These are phyloP conservation scores for Wakefieldia striispora DNA, from an alignment of 768 basidiomycete species.

Conservation along the genomic window DNA sequence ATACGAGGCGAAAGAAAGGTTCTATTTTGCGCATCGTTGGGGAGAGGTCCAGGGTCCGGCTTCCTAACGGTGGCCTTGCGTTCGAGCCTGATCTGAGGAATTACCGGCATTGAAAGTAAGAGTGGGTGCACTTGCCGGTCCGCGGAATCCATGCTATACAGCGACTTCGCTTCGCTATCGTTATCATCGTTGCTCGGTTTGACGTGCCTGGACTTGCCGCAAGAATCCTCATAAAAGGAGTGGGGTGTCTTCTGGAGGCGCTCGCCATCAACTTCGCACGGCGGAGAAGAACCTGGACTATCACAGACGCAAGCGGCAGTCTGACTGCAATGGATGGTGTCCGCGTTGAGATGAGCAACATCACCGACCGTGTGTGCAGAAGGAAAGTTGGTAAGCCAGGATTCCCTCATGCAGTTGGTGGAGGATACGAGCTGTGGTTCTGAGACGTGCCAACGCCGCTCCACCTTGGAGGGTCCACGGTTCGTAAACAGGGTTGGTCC, in stretches of 20 bases:
- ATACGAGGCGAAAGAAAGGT: constrained; percentile 22
- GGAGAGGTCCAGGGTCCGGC: neutral
- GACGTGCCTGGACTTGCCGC: neutral
- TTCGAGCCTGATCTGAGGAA: constrained; percentile 27
- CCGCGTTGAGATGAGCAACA: constrained; percentile 2
- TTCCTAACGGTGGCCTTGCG: constrained; percentile 25
- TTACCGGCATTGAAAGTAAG: constrained; percentile 28
- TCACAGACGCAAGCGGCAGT: neutral
- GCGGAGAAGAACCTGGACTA: neutral
- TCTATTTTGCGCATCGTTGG: neutral
- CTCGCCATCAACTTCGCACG: neutral
- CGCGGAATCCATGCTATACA: constrained; percentile 27
- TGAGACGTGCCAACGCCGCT: constrained; percentile 10
- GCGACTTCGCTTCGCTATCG: constrained; percentile 16
- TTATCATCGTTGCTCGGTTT: neutral
- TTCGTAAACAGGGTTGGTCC: neutral
- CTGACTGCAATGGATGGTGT: neutral
- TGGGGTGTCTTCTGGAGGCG: neutral
- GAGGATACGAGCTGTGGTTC: constrained; percentile 22
- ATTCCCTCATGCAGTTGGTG: constrained; percentile 13
- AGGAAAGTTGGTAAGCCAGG: constrained; percentile 14
- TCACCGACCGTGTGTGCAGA: constrained; percentile 10
- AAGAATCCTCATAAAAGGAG: neutral
- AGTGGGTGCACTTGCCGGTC: constrained; percentile 20
- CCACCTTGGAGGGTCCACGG: neutral